phyloP scores from a whole-genome alignment of 139 green algal species.

The Chloropicon primus region DNA sequence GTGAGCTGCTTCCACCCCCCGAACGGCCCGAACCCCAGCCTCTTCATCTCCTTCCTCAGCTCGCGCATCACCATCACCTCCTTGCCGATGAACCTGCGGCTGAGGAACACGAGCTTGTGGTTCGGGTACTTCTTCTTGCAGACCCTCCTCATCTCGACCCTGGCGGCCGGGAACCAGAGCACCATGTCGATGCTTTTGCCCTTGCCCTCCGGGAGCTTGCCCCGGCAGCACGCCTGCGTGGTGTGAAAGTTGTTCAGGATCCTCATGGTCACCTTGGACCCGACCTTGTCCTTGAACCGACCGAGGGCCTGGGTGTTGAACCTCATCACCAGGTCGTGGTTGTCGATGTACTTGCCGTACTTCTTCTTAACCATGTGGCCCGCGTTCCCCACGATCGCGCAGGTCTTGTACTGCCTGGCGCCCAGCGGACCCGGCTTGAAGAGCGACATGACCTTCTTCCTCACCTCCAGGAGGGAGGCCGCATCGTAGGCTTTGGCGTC shows the following conservation, averaged over 20 bases:
- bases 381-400: constrained; percentile 17
- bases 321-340: constrained; percentile 8
- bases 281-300: constrained; percentile 1
- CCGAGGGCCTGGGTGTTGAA: constrained; percentile 7
- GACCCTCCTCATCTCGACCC: constrained; percentile 12
- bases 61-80: background rate
- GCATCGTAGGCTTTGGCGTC: background rate
- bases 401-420: background rate
- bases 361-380: constrained; percentile 15
- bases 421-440: background rate
- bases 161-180: constrained; percentile 5
- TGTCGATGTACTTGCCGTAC: constrained; percentile 20
- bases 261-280: background rate
- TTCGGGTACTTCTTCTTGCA: constrained; percentile 14
- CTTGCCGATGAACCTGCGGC: background rate
- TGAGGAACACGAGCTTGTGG: constrained; percentile 1
- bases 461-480: background rate
- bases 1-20: constrained; percentile 8
- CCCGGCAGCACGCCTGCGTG: constrained; percentile 5
- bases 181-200: constrained; percentile 11
- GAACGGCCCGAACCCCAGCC: constrained; percentile 2
- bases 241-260: constrained; percentile 8
- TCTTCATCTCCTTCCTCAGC: background rate
- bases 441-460: background rate
- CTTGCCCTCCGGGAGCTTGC: background rate